These are phyloP conservation scores for Mytilinidion resinicola DNA, from an alignment of 495 filamentous ascomycete genomes.

Conservation along the genomic window DNA sequence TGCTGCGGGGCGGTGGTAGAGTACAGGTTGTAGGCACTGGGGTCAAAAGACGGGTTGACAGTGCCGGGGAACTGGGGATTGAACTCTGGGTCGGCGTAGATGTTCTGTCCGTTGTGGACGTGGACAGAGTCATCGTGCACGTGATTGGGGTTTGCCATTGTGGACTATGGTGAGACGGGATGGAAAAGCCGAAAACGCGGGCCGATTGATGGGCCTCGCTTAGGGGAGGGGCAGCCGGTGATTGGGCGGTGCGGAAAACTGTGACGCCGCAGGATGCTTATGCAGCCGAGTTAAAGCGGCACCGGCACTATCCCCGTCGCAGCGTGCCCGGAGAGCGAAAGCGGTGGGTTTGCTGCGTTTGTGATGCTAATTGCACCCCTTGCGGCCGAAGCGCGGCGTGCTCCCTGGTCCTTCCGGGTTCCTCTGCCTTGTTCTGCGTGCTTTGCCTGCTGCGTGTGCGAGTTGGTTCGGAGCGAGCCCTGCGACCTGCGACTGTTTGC, in stretches of 20 bases:
- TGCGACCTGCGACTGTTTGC: no score
- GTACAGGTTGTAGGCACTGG: constrained; percentile 1
- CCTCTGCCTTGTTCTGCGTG: no score
- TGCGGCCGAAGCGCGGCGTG: no score
- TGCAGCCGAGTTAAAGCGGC: not conserved
- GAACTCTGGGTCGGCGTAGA: constrained; percentile 19
- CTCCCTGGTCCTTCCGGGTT: no score
- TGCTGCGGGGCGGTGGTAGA: not conserved
- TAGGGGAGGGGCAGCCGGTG: not conserved
- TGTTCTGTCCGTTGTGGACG: constrained; percentile 16
- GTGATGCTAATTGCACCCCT: no score
- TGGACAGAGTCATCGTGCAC: constrained; percentile 19
- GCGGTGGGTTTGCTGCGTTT: no score
- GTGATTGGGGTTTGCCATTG: constrained; percentile 23
- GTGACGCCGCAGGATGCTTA: not conserved
- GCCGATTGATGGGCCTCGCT: not conserved
- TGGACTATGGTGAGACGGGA: not conserved
- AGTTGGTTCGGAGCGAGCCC: no score
- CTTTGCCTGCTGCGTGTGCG: no score
- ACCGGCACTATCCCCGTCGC: not conserved
- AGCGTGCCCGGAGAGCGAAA: no score
- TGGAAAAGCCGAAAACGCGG: not conserved
- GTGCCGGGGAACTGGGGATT: constrained; percentile 7
- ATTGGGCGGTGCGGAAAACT: not conserved
- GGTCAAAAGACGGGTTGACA: constrained; percentile 7